Evolutionary conservation across 108 stramenopile species (phyloP), one percentile per base, ranked within the genome.

Genomic region (Pinguiococcus pyrenoidosus): DNA sequence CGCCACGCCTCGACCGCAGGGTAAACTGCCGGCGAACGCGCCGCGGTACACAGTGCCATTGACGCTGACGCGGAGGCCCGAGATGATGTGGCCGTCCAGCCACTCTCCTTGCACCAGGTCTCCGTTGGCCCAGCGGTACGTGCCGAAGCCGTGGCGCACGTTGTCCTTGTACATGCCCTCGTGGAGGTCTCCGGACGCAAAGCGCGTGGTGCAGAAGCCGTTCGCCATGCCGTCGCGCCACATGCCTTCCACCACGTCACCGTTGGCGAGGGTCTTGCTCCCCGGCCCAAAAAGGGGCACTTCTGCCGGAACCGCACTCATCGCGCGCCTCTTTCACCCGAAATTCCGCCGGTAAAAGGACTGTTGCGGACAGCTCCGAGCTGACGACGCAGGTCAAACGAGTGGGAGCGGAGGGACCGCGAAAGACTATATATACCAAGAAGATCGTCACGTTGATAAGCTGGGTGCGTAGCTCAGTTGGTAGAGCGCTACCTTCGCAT

Each of bases 111-210:
- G 21, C 50, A 32, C 34, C 28, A 18, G 32, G 42, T 54, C 53
- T 2, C 53, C 53, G 53, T 54, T 54, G 4, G 53, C 53, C 53
- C 53, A 54, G 53, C 43, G 53, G 25, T 54, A 54, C 1, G 42
- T 43, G 1, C 53, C 53, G 24, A 32, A 42, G 25, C 53, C 53
- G 41, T 54, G 53, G 2, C 53, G 29, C 1, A 44, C 32, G 33
- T 54, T 42, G 42, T 64, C 63, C 29, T 64, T 59, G 26, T 64
- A 64, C 46, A 54, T 46, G 18, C 63, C 63, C 24, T 64, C 63
- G 37, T 64, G 59, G n/a, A 45, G 59, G 51, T 64, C 63, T 14
- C 63, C 63, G 43, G 53, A 54, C 14, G 50, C 39, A 44, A 63
- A 60, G 7, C 44, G 26, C 8, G 46, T 46, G 17, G 27, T 32